Base-by-base conservation (phyloP, 2,329 filamentous ascomycete genomes). In the Diaporthe humulicola region DNA sequence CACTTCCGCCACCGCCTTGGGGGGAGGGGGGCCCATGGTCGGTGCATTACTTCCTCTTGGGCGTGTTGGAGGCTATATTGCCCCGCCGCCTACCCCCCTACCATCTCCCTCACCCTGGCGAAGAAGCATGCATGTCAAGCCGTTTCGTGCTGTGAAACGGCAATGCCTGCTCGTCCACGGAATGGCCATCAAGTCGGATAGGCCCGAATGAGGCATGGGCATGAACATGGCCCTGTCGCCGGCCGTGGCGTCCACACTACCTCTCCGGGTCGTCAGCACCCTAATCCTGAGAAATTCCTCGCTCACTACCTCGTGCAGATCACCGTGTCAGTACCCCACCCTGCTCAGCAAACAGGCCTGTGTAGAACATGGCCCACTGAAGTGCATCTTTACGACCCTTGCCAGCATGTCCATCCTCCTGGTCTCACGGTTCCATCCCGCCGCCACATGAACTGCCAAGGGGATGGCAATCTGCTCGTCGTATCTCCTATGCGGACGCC, bases 1-100 rank as follows among this genome's bases (percentile, higher is more conserved):
- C 74, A 71, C 72, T 45, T 71, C 69, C 72, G 54, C 74, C 74
- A 74, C 67, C 69, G 58, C 45, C n/a, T 42, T 60, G n/a, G 52
- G 33, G 17, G 54, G 19, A 54, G n/a, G 52, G 33, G 17, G 54
- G 19, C 15, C 33, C 42, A 61, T 45, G 33, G 45, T 25, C 58
- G 57, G 33, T 52, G 52, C 57, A 45, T 64, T 72, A n/a, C 64
- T 42, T 40, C 56, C 33, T 64, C 70, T 33, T 60, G 3, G 70
- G 45, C 14, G 48, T 48, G 45, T 72, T 42, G 45, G 56, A 52
- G 70, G 70, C 36, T 72, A 54, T 69, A 69, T 69, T 28, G 48
- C 48, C 64, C 64, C 60, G 40, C 60, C 3, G 60, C 40, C 40
- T 9, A 64, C 33, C 28, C 40, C 56, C n/a, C n/a, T 64, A 45